Base-by-base conservation (phyloP, 257 asterid genomes). In the Solanum bukasovii region DNA sequence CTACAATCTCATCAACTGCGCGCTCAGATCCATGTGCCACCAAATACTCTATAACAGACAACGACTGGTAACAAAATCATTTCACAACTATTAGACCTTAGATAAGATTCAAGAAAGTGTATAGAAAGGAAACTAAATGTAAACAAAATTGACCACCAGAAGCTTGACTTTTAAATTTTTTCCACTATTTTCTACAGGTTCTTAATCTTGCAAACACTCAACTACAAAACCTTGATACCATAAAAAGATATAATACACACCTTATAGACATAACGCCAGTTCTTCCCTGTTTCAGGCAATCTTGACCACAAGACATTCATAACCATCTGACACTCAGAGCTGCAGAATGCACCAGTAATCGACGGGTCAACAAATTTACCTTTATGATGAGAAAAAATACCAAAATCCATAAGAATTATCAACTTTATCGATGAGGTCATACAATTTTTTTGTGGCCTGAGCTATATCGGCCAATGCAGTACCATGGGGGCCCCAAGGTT, bases 401-500 rank as follows among this genome's bases (percentile, higher is more conserved):
- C 35, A 86, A 74, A 61, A 73, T 77, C 85, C 68, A 89, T 14
- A 29, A 81, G 68, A 81, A 18, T 46, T 79, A 79, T 27, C 67
- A 44, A 29, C 29, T 34, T 37, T 84, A 44, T 46, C 38, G 84
- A 20, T 84, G 90, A 88, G 67, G 44, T 78, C 44, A 34, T 95
- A 96, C 99, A 93, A 96, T 95, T 95, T 95, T 88, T 94, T 96
- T 63, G 99, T 96, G 40, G 98, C 98, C 90, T 90, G 95, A 85
- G 99, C 98, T 84, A 96, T 95, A 93, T 96, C 99, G 75, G 97
- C 94, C 96, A 96, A 91, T 83, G 91, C 97, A 52, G 99, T 95
- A 86, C 99, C 99, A 91, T 96, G 99, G 90, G 99, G 99, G 89
- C 99, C 99, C 99, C 99, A 96, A 79, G 98, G 98, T 90, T 96